Evolutionary conservation across 2,329 filamentous ascomycete genomes (phyloP), one percentile per base, ranked within the genome.

Genomic region (Fusarium falciforme): DNA sequence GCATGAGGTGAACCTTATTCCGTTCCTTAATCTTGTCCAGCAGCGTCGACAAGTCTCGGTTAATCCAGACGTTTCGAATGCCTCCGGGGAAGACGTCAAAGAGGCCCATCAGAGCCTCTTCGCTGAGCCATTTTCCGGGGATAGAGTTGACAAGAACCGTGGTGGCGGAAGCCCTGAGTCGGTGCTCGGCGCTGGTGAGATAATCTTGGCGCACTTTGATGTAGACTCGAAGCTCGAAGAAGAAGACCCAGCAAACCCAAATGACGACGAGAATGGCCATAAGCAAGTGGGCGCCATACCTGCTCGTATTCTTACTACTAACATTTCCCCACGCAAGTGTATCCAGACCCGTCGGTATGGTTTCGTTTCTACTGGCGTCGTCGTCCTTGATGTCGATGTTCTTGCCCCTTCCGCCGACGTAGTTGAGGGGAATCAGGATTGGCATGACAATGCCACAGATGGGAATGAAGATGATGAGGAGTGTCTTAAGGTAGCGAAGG

Each of bases 41-140:
- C 12, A 99, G 88, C 10, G 92, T 89, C 49, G 95, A 94, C 75
- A 94, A 92, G 79, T 99, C 94, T 70, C 96, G 90, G 68, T 98
- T 99, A 77, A 99, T 92, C 95, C 96, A 99, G 55, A 99, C 93
- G 76, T 98, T 98, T 68, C 94, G 91, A 79, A 99, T 93, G 33
- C 96, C 96, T 22, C 96, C 96, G 0, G 96, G 96, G 77, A 98
- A 98, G 1, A 98, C 95, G 80, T 99, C 96, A 78, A 97, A 99
- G 0, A 99, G 87, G 0, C 93, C 93, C 67, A 91, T 89, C 6
- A 99, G 87, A 1, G 94, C 94, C 52, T 97, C 92, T 58, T 94
- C 89, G 3, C 90, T 94, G 9, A 97, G 90, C 96, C 96, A 99
- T 79, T 97, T 97, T 44, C 89, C 86, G 1, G 96, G 96, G 61